Conservation (phyloP, 2,329 filamentous ascomycete species). For the Fusarium sp. region DNA sequence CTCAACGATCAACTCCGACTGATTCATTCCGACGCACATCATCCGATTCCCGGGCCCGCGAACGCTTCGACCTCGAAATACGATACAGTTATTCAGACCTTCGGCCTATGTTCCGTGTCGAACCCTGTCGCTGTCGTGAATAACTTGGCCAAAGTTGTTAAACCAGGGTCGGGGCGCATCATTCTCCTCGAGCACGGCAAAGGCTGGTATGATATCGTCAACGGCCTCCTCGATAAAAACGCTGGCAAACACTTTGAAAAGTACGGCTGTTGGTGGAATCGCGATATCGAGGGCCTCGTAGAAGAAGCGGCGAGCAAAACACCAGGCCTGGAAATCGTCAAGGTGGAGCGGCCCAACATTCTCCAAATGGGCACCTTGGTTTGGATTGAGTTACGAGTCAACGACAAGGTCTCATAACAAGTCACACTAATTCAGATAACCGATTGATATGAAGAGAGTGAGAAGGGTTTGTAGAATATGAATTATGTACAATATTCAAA, state of each 20-base stretch:
- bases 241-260: conserved; percentile 67
- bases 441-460: conserved; percentile 16
- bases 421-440: conserved; percentile 17
- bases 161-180: conserved; percentile 69
- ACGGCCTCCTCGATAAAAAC: conserved; percentile 66
- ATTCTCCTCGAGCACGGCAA: conserved; percentile 73
- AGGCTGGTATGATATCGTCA: conserved; percentile 66
- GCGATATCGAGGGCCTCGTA: conserved; percentile 69
- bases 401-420: conserved; percentile 33
- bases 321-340: conserved; percentile 68
- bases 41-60: conserved; percentile 53
- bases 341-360: conserved; percentile 63
- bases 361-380: conserved; percentile 69
- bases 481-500: conserved; percentile 46
- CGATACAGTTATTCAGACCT: conserved; percentile 73
- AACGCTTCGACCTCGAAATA: conserved; percentile 61
- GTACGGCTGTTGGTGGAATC: conserved; percentile 77
- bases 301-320: conserved; percentile 60
- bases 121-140: conserved; percentile 66
- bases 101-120: conserved; percentile 72
- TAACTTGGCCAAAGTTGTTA: conserved; percentile 65
- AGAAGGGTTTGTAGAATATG: conserved; percentile 42
- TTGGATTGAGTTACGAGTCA: conserved; percentile 67
- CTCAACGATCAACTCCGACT: conserved; percentile 60
- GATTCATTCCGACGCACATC: conserved; percentile 62